A percentile compares a stretch with the other conserved stretches of the same genome.
Conservation (phyloP, 2,329 filamentous ascomycete genomes). For the Fusarium scirpi region DNA sequence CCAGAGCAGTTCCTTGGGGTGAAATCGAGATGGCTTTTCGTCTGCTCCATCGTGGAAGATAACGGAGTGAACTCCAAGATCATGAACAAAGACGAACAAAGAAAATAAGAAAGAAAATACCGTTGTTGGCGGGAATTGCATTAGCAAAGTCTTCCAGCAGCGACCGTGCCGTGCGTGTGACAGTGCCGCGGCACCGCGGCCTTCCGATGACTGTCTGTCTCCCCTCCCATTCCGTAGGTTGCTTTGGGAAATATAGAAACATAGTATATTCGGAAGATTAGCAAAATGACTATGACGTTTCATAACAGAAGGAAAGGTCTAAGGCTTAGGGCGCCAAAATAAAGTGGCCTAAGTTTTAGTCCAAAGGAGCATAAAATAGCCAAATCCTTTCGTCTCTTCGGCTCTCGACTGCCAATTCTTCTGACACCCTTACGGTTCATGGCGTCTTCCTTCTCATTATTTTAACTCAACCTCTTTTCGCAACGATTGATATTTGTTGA, state of each 20-base stretch:
- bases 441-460: background rate
- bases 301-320: too few species aligned
- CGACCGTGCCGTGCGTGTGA: background rate
- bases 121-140: too few species aligned
- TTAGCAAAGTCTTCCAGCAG: background rate
- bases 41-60: background rate
- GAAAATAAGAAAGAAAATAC: too few species aligned
- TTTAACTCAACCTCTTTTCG: background rate
- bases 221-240: too few species aligned
- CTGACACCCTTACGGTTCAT: background rate
- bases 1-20: background rate
- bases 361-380: background rate
- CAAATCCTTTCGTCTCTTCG: background rate
- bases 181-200: background rate
- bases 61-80: too few species aligned
- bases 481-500: background rate
- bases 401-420: background rate
- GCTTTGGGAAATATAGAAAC: too few species aligned
- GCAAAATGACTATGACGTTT: too few species aligned
- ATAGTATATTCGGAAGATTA: background rate
- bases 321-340: background rate
- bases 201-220: background rate
- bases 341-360: background rate
- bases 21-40: slow-evolving; percentile 1
- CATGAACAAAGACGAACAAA: background rate